Evolutionary conservation across 768 basidiomycete species (phyloP).

Genomic region (Lactarius psammicola): DNA sequence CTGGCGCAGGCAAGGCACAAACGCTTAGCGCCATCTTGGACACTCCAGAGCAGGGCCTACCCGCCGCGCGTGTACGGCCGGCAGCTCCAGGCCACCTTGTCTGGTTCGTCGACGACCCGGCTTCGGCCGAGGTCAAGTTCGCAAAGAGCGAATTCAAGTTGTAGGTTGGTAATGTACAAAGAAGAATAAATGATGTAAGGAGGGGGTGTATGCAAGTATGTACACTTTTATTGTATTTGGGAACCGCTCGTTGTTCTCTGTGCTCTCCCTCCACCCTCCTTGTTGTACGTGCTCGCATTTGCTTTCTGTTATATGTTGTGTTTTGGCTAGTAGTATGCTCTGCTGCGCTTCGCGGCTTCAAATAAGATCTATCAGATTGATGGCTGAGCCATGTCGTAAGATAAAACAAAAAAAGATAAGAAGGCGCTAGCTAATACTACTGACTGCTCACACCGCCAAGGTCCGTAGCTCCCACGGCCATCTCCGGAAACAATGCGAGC

Average conservation of each 20-base stretch:
- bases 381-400: neutral
- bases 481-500: slow-evolving; percentile 75
- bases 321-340: slow-evolving; percentile 4
- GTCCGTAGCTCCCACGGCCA: slow-evolving; percentile 41
- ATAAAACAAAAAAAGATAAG: neutral
- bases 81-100: slow-evolving; percentile 79
- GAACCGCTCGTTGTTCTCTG: slow-evolving; percentile 1
- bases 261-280: neutral
- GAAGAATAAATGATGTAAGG: slow-evolving; percentile 8
- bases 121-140: slow-evolving; percentile 61
- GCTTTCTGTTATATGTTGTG: slow-evolving; percentile 6
- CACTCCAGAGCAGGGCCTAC: slow-evolving; percentile 72
- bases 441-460: neutral
- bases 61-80: slow-evolving; percentile 79
- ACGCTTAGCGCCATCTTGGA: slow-evolving; percentile 74
- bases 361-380: neutral
- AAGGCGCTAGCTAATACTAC: neutral
- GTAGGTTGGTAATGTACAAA: slow-evolving; percentile 38
- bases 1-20: slow-evolving; percentile 80
- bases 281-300: slow-evolving; percentile 21
- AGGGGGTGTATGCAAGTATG: neutral
- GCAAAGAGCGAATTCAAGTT: slow-evolving; percentile 57
- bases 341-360: neutral
- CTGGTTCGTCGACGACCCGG: slow-evolving; percentile 94
- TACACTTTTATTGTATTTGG: neutral